Percentiles rank a stretch among this genome's conserved stretches.
These are phyloP conservation scores for Phytophthora pistaciae DNA, from an alignment of 352 stramenopile genomes.

Conservation along the genomic window DNA sequence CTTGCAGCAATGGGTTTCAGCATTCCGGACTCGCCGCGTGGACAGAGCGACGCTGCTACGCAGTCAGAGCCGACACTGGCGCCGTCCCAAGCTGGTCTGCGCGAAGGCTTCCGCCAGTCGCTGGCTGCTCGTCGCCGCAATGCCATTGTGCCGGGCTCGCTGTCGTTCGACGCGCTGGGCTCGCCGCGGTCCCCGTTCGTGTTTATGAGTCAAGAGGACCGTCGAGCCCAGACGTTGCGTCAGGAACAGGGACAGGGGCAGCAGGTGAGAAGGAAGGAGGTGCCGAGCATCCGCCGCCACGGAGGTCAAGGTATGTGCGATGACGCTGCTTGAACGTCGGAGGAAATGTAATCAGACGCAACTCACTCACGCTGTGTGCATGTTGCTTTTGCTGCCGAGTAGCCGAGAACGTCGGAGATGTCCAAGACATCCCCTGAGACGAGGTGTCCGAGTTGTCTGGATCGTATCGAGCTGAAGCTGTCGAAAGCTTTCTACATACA, in stretches of 20 bases:
- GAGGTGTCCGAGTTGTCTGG: conserved; percentile 9
- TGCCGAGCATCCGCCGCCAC: conserved; percentile 16
- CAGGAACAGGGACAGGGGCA: conserved; percentile 35
- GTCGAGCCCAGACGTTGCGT: conserved; percentile 40
- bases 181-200: conserved; percentile 53
- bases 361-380: conserved; percentile 7
- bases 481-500: conserved; percentile 11
- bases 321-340: conserved; percentile 2
- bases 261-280: conserved; percentile 7
- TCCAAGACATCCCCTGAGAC: conserved; percentile 30
- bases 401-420: conserved; percentile 20
- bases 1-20: conserved; percentile 66
- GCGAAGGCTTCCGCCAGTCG: conserved; percentile 34
- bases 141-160: conserved; percentile 56
- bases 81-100: conserved; percentile 12
- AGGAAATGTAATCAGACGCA: conserved; percentile 13
- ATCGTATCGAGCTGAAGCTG: background rate
- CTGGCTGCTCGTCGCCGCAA: conserved; percentile 56
- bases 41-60: conserved; percentile 16
- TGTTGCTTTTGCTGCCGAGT: conserved; percentile 10
- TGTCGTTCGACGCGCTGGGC: conserved; percentile 52
- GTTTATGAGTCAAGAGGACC: conserved; percentile 44
- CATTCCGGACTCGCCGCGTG: conserved; percentile 65
- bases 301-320: conserved; percentile 13
- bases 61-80: conserved; percentile 14